phyloP scores from a whole-genome alignment of 2,329 filamentous ascomycete genomes.

The Penicillium sp. region DNA sequence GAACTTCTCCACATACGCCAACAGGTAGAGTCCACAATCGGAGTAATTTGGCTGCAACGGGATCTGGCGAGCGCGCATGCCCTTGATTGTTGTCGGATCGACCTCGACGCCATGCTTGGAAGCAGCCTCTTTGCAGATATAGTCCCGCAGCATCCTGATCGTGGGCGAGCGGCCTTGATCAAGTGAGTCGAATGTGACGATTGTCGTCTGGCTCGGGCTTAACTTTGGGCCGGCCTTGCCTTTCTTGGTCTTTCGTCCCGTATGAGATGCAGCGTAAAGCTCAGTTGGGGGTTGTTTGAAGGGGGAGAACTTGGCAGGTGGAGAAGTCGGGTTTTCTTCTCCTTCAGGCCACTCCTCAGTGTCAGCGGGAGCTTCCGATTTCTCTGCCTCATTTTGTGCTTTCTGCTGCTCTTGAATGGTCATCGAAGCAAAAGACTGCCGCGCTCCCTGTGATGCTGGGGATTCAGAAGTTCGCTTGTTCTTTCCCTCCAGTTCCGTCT shows the following conservation, averaged over 20 bases:
- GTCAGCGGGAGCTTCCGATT: constrained; percentile 26
- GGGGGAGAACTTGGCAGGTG: neutral
- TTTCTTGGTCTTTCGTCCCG: constrained; percentile 22
- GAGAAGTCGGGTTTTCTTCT: constrained; percentile 27
- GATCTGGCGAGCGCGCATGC: constrained; percentile 70
- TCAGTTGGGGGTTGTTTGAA: neutral
- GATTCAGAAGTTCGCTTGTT: neutral
- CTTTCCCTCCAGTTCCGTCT: neutral
- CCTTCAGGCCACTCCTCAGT: constrained; percentile 35
- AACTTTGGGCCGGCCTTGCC: constrained; percentile 39
- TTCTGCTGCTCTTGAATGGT: constrained; percentile 2
- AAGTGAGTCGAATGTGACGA: constrained; percentile 87
- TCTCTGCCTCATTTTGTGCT: constrained; percentile 26
- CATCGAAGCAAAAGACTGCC: constrained; percentile 31
- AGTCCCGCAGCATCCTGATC: constrained; percentile 68
- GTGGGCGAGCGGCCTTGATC: constrained; percentile 63
- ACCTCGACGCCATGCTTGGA: constrained; percentile 57
- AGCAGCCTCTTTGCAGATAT: constrained; percentile 70
- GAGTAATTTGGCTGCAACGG: constrained; percentile 79
- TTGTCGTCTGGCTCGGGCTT: constrained; percentile 60
- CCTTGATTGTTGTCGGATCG: constrained; percentile 48
- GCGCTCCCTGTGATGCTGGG: constrained; percentile 21
- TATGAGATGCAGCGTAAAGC: neutral
- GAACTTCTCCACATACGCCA: constrained; percentile 83
- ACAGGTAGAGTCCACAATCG: constrained; percentile 84